Evolutionary conservation across 2,329 filamentous ascomycete species (phyloP), one percentile per base, ranked within the genome.

Genomic region (Dactylonectria macrodidyma): DNA sequence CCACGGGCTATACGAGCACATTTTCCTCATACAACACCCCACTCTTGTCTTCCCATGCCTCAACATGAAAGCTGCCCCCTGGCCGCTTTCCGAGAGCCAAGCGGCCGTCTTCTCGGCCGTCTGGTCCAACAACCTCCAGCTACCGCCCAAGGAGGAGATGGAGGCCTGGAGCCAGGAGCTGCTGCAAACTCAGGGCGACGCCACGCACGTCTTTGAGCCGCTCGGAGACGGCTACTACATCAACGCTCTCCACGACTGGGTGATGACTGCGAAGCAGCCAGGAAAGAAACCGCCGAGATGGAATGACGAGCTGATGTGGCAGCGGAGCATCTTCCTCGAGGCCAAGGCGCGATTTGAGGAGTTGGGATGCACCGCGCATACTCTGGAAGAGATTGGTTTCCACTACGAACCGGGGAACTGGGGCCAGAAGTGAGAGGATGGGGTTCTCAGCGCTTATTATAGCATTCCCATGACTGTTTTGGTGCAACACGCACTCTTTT

Each of bases 21-120:
- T 98, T 10, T 92, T 98, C 78, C 90, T 91, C 78, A 90, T 91
- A 3, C 84, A 88, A 1, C 89, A 94, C 67, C 94, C 95, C 1
- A 96, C 93, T 0, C 84, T 98, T 1, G 91, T 89, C 1, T 95
- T 98, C 77, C 86, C 93, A 0, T 90, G 89, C 0, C 84, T 98
- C 46, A 91, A 93, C 16, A 92, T 95, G 77, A 92, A 92, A 72
- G 89, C 96, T n/a, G 92, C 97, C n/a, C 95, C 95, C 0, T 97
- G 97, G 78, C 92, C 93, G 0, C 75, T 96, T 1, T 87, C 91
- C 0, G 94, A 98, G 81, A 90, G 89, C 6, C 95, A 98, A 80
- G 90, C 90, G 1, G 92, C 95, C 0, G 88, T 93, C 0, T 85
- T 97, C 52, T 90, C 95, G 2, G 89, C 93, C 1, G 87, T 95